Base-by-base conservation (phyloP, 1,284 basidiomycete genomes). In the Cryptococcus sp. region DNA sequence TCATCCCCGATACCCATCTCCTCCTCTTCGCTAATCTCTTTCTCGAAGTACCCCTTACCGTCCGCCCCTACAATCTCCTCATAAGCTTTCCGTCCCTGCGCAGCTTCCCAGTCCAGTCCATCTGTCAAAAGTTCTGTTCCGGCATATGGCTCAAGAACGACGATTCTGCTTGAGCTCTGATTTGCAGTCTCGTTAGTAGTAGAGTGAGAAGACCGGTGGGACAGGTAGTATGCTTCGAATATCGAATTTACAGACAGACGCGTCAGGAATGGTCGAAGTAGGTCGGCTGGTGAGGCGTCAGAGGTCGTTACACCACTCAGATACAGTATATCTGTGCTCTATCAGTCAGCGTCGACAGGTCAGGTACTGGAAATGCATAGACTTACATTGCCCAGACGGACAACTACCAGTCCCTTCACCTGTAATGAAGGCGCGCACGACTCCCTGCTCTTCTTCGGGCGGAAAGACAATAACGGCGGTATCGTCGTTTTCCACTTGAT, bases 401-500 rank as follows among this genome's bases (percentile, higher is more conserved):
- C 91, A 86, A 8, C 89, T 88, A 78, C 94, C 85, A 0, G 89
- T 92, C 10, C 87, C 89, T 69, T 90, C 86, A 7, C 94, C 95
- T 43, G 88, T 87, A 50, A 91, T 79, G 50, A 94, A 78, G 0
- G 83, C 86, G 49, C 87, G 86, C 2, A 88, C 90, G 1, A 88
- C 76, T 0, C 75, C 78, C 0, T 73, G 58, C 2, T 87, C 68
- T 1, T 82, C 83, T 0, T 79, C 80, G 0, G 94, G 93, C 0
- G 93, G 92, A 64, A 96, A 93, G 5, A 96, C 83, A 10, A 94
- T 68, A 3, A 95, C 75, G 1, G 85, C 85, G 10, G 88, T 88
- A 69, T 93, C 90, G 20, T 87, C 76, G 8, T 76, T 65, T 29
- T 66, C 64, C 6, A 53, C 52, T n/a, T 55, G 54, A 15, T 70